A percentile compares a stretch with the other conserved stretches of the same genome.
These are phyloP conservation scores for Striga hermonthica DNA, from an alignment of 305 asterid genomes.

Conservation along the genomic window DNA sequence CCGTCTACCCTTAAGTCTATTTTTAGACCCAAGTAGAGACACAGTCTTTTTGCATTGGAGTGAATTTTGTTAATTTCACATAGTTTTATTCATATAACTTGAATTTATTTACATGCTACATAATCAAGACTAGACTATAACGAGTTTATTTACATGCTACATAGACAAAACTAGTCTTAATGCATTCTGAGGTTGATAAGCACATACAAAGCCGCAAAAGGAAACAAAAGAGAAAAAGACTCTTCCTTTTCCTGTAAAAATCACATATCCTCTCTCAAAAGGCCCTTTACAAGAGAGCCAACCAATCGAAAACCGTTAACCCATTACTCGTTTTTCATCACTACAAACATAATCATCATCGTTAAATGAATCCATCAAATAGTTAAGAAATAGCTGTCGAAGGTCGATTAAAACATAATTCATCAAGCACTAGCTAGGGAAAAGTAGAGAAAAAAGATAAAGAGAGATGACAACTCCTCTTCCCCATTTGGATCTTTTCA, in stretches of 20 bases:
- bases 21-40: no score
- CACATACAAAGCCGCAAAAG: neutral
- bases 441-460: neutral
- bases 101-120: no score
- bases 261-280: constrained; percentile 24
- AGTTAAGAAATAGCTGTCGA: neutral
- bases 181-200: no score
- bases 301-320: constrained; percentile 32
- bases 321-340: constrained; percentile 11
- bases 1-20: no score
- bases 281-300: constrained; percentile 34
- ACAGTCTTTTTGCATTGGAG: no score
- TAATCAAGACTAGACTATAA: no score
- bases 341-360: constrained; percentile 6
- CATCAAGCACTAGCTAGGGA: constrained; percentile 4
- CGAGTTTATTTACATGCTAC: no score
- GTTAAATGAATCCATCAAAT: constrained; percentile 11
- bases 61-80: no score
- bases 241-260: constrained; percentile 28
- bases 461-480: constrained; percentile 40
- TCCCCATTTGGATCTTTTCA: constrained; percentile 43
- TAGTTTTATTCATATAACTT: no score
- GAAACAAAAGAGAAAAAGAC: constrained; percentile 29
- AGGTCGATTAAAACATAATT: constrained; percentile 24
- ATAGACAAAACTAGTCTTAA: no score